phyloP scores from a whole-genome alignment of 176 grass and related monocot genomes.

The Puccinellia tenuiflora region DNA sequence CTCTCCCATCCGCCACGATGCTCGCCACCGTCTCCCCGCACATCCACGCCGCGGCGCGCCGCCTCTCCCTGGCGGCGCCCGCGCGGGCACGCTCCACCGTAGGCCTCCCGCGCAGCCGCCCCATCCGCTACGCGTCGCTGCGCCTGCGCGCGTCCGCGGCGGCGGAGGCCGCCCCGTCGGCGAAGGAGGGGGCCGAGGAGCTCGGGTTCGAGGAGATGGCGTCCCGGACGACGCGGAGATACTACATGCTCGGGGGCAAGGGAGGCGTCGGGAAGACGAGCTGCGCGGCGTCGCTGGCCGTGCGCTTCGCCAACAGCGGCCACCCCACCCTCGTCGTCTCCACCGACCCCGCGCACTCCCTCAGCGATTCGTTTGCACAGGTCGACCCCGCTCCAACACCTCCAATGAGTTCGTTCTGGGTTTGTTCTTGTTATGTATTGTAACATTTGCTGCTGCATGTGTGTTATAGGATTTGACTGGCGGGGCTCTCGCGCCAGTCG shows the following conservation, averaged over 20 bases:
- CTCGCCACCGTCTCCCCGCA: slow-evolving; percentile 30
- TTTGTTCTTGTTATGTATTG: background rate
- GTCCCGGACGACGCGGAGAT: slow-evolving; percentile 46
- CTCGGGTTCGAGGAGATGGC: slow-evolving; percentile 74
- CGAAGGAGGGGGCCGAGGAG: slow-evolving; percentile 30
- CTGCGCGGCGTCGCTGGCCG: slow-evolving; percentile 76
- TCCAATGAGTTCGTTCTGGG: background rate
- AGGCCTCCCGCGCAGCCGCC: background rate
- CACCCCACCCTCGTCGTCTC: slow-evolving; percentile 88
- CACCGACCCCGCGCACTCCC: slow-evolving; percentile 84
- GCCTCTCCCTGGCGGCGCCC: slow-evolving; percentile 14
- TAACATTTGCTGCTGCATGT: background rate
- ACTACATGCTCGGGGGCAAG: slow-evolving; percentile 92
- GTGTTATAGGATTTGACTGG: slow-evolving; percentile 79
- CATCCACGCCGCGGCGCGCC: slow-evolving; percentile 14
- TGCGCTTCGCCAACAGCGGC: slow-evolving; percentile 85
- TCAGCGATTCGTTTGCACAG: slow-evolving; percentile 86
- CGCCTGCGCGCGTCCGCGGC: slow-evolving; percentile 15
- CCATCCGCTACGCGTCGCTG: background rate
- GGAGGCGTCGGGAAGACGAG: slow-evolving; percentile 91
- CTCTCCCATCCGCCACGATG: slow-evolving; percentile 29
- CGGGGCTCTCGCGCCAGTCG: slow-evolving; percentile 56
- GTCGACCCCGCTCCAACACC: background rate
- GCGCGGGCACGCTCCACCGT: background rate
- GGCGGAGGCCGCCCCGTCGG: slow-evolving; percentile 28